These are phyloP conservation scores for Suillus subluteus DNA, from an alignment of 768 basidiomycete species.

Conservation along the genomic window DNA sequence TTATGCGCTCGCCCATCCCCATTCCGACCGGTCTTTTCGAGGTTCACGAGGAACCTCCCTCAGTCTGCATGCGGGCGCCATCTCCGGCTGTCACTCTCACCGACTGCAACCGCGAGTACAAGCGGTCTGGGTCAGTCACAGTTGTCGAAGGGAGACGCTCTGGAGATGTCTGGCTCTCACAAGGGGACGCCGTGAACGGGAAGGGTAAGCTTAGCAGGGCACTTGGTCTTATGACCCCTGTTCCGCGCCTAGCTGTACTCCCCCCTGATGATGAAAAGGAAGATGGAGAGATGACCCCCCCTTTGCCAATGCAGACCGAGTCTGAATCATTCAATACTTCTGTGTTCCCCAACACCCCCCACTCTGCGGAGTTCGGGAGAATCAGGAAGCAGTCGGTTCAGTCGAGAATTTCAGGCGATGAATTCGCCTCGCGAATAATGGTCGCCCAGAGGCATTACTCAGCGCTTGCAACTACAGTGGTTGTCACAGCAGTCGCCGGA, in stretches of 20 bases:
- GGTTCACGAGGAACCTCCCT: conserved; percentile 44
- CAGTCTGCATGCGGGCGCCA: conserved; percentile 45
- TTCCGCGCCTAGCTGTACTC: conserved; percentile 70
- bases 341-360: conserved; percentile 53
- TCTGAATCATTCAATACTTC: conserved; percentile 45
- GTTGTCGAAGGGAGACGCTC: conserved; percentile 73
- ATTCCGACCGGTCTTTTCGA: conserved; percentile 72
- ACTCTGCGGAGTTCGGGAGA: conserved; percentile 60
- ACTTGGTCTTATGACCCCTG: conserved; percentile 62
- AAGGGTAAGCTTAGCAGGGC: conserved; percentile 64
- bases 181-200: conserved; percentile 73
- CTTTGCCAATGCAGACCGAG: conserved; percentile 62
- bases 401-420: conserved; percentile 53
- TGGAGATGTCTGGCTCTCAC: conserved; percentile 74
- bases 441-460: conserved; percentile 76
- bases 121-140: conserved; percentile 63
- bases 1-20: conserved; percentile 64
- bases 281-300: conserved; percentile 53
- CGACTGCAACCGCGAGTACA: conserved; percentile 45
- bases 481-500: conserved; percentile 56
- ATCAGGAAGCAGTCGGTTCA: conserved; percentile 55
- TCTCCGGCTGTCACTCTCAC: conserved; percentile 43
- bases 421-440: conserved; percentile 63
- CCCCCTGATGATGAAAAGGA: conserved; percentile 50
- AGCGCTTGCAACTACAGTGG: conserved; percentile 65